phyloP scores from a whole-genome alignment of 371 early-diverging fungal species.

The Amoeboaphelidium protococcarum region DNA sequence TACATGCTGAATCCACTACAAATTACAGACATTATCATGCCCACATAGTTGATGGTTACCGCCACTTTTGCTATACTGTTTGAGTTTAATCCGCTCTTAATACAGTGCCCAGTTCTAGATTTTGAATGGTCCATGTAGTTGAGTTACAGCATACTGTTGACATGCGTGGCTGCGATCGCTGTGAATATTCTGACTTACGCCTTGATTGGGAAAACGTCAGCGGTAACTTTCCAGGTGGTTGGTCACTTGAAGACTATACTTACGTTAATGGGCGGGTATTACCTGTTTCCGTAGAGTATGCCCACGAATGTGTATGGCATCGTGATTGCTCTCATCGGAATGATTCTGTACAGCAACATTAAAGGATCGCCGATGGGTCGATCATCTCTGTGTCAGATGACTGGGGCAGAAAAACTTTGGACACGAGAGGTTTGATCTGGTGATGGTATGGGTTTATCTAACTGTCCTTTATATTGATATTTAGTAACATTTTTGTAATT shows the following conservation, averaged over 20 bases:
- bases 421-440: not conserved
- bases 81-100: not conserved
- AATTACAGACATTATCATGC: not conserved
- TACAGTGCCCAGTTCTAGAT: not conserved
- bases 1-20: not conserved
- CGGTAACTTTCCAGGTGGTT: not conserved
- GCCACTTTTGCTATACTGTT: not conserved
- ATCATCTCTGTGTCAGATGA: not conserved
- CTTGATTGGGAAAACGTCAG: not conserved
- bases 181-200: not conserved
- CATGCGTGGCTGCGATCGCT: not conserved
- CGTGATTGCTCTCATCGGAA: not conserved
- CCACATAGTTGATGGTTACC: not conserved
- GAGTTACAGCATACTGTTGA: not conserved
- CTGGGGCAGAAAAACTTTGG: not conserved
- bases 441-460: no score
- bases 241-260: not conserved
- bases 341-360: not conserved
- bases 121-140: not conserved
- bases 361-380: not conserved
- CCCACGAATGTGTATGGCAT: not conserved
- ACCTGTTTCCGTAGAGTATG: not conserved
- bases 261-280: not conserved
- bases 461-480: no score
- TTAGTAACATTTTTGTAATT: no score